Percentiles rank a stretch among this genome's conserved stretches.
These are phyloP conservation scores for Dictyostelium firmibasis DNA, from an alignment of 78 protist genomes.

Conservation along the genomic window DNA sequence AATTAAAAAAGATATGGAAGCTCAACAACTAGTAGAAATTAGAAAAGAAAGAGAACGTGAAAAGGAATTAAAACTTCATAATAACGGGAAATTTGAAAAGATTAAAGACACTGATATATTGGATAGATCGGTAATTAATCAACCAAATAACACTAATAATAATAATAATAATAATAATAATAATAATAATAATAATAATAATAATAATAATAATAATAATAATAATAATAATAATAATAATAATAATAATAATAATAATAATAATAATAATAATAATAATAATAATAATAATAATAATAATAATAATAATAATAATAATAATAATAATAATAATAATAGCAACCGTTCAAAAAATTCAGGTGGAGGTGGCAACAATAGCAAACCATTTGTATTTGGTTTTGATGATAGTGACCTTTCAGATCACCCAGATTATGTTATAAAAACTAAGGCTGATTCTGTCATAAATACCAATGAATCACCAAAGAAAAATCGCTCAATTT, in stretches of 20 bases:
- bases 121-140: not conserved
- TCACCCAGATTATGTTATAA: not conserved
- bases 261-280: too few relatives aligned
- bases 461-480: not conserved
- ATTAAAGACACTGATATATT: not conserved
- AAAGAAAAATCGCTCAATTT: not conserved
- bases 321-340: too few relatives aligned
- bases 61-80: not conserved
- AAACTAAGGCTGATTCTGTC: not conserved
- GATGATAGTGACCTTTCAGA: not conserved
- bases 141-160: not conserved
- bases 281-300: too few relatives aligned
- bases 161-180: too few relatives aligned
- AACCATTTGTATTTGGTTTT: not conserved
- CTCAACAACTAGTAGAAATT: not conserved
- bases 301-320: too few relatives aligned
- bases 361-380: not conserved
- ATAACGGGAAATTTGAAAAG: not conserved
- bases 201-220: too few relatives aligned
- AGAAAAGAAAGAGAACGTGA: constrained; percentile 12
- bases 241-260: too few relatives aligned
- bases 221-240: too few relatives aligned
- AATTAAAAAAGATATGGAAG: constrained; percentile 1
- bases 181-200: not conserved
- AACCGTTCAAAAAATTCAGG: not conserved